Base-by-base conservation (phyloP, 1,284 basidiomycete genomes). In the Quambalaria eucalypti region DNA sequence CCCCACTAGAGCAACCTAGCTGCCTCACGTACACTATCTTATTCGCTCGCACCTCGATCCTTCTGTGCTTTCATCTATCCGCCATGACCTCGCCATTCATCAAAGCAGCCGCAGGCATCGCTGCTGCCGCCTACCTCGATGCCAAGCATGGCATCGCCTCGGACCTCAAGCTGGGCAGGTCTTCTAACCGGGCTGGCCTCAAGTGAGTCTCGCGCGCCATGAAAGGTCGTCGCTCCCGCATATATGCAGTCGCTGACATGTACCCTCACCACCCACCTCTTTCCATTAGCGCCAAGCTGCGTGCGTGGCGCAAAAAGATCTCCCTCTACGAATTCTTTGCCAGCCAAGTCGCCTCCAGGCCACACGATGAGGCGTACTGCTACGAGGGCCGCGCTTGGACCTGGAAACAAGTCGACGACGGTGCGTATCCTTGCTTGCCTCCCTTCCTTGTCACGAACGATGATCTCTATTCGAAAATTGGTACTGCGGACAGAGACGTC, bases 61-160 rank as follows among this genome's bases (percentile, higher is more conserved):
- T n/a, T n/a, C n/a, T n/a, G n/a, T n/a, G n/a, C n/a, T n/a, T n/a
- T n/a, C n/a, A n/a, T n/a, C n/a, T n/a, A n/a, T n/a, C 42, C 2
- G 42, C 21, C 4, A 55, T 54, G 52, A 31, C 52, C 9, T 52
- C 53, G 29, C 12, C 23, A 21, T 16, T 54, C 21, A 23, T 56
- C 40, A 69, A 70, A 51, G 68, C 68, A 3, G 68, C 65, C 19
- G 61, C 59, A 53, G 60, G 59, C 30, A n/a, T 70, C 23, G 69
- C 66, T 12, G 60, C 63, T 31, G 54, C 61, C 28, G 65, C 69
- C 46, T 71, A 71, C 52, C 56, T 70, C 56, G 69, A 71, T 46
- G 69, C 69, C 54, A 68, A 69, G 51, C 59, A 65, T 46, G 68
- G 68, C 36, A 8, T 70, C 25, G 31, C 56, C 29, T 51, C 38